These are phyloP conservation scores for Fraxinus ornus DNA, from an alignment of 305 asterid genomes.

Conservation along the genomic window DNA sequence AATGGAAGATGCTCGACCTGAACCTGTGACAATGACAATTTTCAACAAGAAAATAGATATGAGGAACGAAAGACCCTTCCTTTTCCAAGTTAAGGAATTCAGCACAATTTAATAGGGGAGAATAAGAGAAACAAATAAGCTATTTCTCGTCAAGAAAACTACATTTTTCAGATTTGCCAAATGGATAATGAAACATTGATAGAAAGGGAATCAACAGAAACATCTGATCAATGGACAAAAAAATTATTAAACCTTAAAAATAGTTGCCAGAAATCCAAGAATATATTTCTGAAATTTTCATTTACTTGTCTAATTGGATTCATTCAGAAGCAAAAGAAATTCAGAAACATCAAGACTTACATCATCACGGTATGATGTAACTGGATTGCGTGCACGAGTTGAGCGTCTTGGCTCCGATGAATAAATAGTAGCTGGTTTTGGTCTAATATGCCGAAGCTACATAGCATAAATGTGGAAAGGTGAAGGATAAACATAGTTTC, in stretches of 20 bases:
- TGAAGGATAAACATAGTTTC: neutral
- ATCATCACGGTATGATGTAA: slow-evolving; percentile 66
- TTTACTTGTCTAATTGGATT: neutral
- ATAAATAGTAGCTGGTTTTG: slow-evolving; percentile 29
- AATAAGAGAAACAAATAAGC: neutral
- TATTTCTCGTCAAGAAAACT: neutral
- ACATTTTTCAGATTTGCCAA: neutral
- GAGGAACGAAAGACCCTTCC: neutral
- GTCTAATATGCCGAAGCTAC: slow-evolving; percentile 40
- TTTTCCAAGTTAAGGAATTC: neutral
- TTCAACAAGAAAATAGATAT: neutral
- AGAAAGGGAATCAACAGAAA: neutral
- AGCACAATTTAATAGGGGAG: neutral
- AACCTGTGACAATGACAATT: slow-evolving; percentile 22
- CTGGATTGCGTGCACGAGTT: slow-evolving; percentile 63
- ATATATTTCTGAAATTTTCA: neutral
- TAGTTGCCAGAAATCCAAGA: slow-evolving; percentile 1
- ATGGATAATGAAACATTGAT: neutral
- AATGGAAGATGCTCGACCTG: slow-evolving; percentile 32
- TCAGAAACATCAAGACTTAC: slow-evolving; percentile 37
- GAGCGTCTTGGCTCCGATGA: slow-evolving; percentile 80
- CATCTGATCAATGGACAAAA: neutral
- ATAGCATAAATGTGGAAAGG: slow-evolving; percentile 12
- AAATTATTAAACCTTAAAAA: neutral
- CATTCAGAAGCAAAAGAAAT: neutral